A percentile compares a stretch with the other conserved stretches of the same genome.
These are phyloP conservation scores for Lichina pygmaea DNA, from an alignment of 495 filamentous ascomycete species.

Conservation along the genomic window DNA sequence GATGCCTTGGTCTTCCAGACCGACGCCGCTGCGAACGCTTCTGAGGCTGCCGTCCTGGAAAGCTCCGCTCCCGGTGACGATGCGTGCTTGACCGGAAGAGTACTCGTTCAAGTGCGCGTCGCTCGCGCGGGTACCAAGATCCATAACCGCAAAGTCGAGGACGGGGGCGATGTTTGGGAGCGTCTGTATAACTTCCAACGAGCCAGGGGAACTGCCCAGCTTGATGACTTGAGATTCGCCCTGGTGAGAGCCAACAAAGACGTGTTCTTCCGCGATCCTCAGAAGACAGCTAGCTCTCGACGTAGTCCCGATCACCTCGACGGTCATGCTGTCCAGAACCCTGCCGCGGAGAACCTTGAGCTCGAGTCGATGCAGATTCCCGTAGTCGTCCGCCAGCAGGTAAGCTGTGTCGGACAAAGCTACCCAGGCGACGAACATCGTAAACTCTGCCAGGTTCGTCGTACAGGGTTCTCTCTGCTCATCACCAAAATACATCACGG, in stretches of 20 bases:
- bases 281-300: constrained; percentile 52
- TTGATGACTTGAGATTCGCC: constrained; percentile 71
- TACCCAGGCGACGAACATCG: constrained; percentile 72
- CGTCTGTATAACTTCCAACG: constrained; percentile 43
- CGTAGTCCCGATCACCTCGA: constrained; percentile 39
- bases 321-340: constrained; percentile 36
- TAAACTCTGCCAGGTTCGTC: constrained; percentile 23
- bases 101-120: constrained; percentile 65
- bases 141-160: constrained; percentile 82
- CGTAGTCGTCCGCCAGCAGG: constrained; percentile 76
- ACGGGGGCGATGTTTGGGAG: constrained; percentile 73
- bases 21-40: constrained; percentile 79
- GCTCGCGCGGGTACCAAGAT: constrained; percentile 59
- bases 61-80: constrained; percentile 78
- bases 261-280: constrained; percentile 42
- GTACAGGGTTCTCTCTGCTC: not conserved
- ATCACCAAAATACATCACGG: not conserved
- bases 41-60: constrained; percentile 64
- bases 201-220: constrained; percentile 20
- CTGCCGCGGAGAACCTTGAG: constrained; percentile 29
- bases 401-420: constrained; percentile 54
- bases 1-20: constrained; percentile 66
- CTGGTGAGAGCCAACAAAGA: constrained; percentile 80
- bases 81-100: constrained; percentile 79
- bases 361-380: constrained; percentile 52